Evolutionary conservation across 2,329 filamentous ascomycete genomes (phyloP), one percentile per base, ranked within the genome.

Genomic region (Zymoseptoria pseudotritici): DNA sequence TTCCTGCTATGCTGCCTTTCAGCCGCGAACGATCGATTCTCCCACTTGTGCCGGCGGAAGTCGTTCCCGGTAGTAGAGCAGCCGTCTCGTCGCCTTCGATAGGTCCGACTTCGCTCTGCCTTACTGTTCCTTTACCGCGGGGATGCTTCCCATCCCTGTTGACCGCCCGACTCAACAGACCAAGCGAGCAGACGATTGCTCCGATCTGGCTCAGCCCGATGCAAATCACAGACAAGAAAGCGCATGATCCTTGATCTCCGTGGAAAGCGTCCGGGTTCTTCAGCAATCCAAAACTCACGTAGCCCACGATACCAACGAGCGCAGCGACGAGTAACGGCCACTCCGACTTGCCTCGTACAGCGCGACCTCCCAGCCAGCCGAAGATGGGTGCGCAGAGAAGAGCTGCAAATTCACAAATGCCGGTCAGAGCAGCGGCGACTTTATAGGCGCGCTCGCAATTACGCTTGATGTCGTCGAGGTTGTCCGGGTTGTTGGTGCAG

Each of bases 181-280:
- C 91, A n/a, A 99, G 82, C 65, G 90, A 96, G 76, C 92, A 97
- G 0, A 99, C 94, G 61, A 99, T 97, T 10, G 91, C 89, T 2
- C 93, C 94, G 63, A 99, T 97, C 75, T 99, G 94, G 69, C 90
- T 95, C 70, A 96, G 84, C 13, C 94, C 94, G 49, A 97, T 85
- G 19, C 96, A 76, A 0, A 87, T 84, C 50, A 91, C 90, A 17
- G 93, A 83, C 11, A 92, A 65, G 17, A 96, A 85, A 7, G 71
- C 72, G 67, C 69, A 72, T 26, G 65, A 65, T 4, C 69, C 70
- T 19, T 89, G 90, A 36, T 89, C 85, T 3, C 86, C 86, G 29
- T 82, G 83, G 52, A 73, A 73, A 58, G 86, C 85, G 69, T 96
- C 89, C 0, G 92, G 91, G 67, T 86, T 95, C 13, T 81, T 76